Conservation (phyloP, 768 basidiomycete species). For the Trametes coccinea region DNA sequence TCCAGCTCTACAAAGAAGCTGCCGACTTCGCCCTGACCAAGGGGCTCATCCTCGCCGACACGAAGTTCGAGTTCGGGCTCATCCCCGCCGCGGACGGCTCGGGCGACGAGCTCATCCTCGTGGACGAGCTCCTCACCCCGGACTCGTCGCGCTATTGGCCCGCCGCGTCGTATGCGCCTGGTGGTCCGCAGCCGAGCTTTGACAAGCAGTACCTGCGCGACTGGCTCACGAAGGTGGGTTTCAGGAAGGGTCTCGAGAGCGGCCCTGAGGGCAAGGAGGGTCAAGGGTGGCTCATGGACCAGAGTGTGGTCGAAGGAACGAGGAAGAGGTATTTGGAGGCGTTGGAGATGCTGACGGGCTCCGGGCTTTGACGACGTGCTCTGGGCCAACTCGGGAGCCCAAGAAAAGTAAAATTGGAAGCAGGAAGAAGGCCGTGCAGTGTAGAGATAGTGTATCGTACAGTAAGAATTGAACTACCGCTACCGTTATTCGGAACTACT, state of each 20-base stretch:
- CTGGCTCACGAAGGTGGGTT: slow-evolving; percentile 76
- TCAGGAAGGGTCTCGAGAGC: slow-evolving; percentile 74
- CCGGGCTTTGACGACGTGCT: slow-evolving; percentile 4
- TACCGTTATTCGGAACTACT: background rate
- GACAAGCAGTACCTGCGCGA: slow-evolving; percentile 97
- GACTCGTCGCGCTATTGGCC: slow-evolving; percentile 99
- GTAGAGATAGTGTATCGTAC: slow-evolving; percentile 11
- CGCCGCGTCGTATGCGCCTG: slow-evolving; percentile 65
- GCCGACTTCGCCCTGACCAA: slow-evolving; percentile 68
- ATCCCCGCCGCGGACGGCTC: slow-evolving; percentile 36
- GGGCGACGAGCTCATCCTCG: slow-evolving; percentile 65
- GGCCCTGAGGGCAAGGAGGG: slow-evolving; percentile 66
- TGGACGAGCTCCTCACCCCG: slow-evolving; percentile 96
- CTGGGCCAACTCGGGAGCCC: background rate
- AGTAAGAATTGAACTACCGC: background rate
- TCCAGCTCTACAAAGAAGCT: slow-evolving; percentile 73
- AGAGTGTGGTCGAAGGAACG: slow-evolving; percentile 77
- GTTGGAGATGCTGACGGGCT: slow-evolving; percentile 48
- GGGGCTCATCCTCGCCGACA: slow-evolving; percentile 94
- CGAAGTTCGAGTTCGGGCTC: slow-evolving; percentile 98
- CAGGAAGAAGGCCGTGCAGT: background rate
- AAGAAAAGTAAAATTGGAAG: background rate
- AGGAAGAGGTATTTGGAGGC: slow-evolving; percentile 79
- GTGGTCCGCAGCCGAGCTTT: slow-evolving; percentile 82
- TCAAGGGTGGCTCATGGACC: slow-evolving; percentile 77